These are phyloP conservation scores for Balamuthia mandrillaris DNA, from an alignment of 208 protist species.

Conservation along the genomic window DNA sequence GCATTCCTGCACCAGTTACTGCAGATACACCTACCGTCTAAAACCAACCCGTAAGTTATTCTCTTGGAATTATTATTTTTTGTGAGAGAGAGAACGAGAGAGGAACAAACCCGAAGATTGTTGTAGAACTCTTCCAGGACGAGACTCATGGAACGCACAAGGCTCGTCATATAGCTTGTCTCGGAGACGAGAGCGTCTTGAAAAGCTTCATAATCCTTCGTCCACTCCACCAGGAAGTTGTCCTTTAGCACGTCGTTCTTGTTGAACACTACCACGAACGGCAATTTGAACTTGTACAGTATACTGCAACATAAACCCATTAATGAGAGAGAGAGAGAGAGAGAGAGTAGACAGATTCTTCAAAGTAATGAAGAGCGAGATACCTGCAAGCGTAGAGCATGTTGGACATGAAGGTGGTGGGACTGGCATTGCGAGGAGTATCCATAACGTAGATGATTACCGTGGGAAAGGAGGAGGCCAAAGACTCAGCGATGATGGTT, in stretches of 20 bases:
- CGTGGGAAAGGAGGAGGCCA: slow-evolving; percentile 90
- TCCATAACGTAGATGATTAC: slow-evolving; percentile 95
- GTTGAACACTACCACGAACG: slow-evolving; percentile 96
- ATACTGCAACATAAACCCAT: slow-evolving; percentile 80
- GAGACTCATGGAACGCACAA: slow-evolving; percentile 89
- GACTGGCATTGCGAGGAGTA: slow-evolving; percentile 85
- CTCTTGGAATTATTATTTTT: not conserved
- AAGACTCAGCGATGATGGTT: slow-evolving; percentile 91
- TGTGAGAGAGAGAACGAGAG: not conserved
- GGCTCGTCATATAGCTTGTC: slow-evolving; percentile 80
- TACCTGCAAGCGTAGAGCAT: slow-evolving; percentile 95
- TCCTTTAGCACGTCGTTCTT: slow-evolving; percentile 90
- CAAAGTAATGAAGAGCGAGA: not conserved
- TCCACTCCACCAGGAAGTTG: slow-evolving; percentile 84
- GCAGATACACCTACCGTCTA: slow-evolving; percentile 85
- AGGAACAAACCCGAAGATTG: slow-evolving; percentile 3
- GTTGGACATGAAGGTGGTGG: slow-evolving; percentile 97
- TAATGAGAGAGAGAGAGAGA: not conserved
- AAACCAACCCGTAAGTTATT: slow-evolving; percentile 13
- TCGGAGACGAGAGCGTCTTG: slow-evolving; percentile 58
- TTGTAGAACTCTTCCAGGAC: slow-evolving; percentile 97
- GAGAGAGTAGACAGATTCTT: not conserved
- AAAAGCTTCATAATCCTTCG: slow-evolving; percentile 88
- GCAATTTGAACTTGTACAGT: slow-evolving; percentile 95
- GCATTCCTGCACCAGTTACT: slow-evolving; percentile 83